Conservation (phyloP, 768 basidiomycete species). For the Leccinum broughii region DNA sequence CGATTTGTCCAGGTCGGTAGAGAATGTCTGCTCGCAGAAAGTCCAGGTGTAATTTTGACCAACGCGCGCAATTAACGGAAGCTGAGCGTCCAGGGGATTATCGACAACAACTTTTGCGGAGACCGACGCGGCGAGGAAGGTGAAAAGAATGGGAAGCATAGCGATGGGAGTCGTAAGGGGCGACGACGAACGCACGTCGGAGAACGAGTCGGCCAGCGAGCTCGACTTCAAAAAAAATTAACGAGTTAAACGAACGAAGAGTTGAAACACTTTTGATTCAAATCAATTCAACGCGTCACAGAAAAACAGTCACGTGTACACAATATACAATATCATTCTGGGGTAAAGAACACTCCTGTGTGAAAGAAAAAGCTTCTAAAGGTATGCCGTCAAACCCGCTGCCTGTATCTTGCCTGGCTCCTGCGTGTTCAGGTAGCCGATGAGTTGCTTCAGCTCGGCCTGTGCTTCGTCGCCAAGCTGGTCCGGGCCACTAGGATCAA, state of each 20-base stretch:
- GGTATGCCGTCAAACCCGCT: slow-evolving; percentile 63
- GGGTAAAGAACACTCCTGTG: not conserved
- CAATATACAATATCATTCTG: slow-evolving; percentile 4
- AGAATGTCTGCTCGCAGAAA: slow-evolving; percentile 66
- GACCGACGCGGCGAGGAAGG: slow-evolving; percentile 40
- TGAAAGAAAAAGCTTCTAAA: slow-evolving; percentile 37
- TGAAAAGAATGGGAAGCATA: slow-evolving; percentile 68
- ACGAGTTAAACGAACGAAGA: slow-evolving; percentile 9
- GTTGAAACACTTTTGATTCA: slow-evolving; percentile 1
- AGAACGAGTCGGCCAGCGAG: slow-evolving; percentile 62
- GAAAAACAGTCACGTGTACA: slow-evolving; percentile 30
- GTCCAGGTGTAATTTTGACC: slow-evolving; percentile 67
- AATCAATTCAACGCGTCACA: slow-evolving; percentile 15
- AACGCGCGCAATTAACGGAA: slow-evolving; percentile 75
- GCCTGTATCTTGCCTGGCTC: slow-evolving; percentile 79
- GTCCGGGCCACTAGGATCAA: slow-evolving; percentile 72
- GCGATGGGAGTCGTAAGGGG: slow-evolving; percentile 52
- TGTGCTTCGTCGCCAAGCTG: slow-evolving; percentile 82
- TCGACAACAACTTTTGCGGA: slow-evolving; percentile 51
- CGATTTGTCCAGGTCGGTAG: slow-evolving; percentile 42
- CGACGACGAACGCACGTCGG: slow-evolving; percentile 37
- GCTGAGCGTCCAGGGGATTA: slow-evolving; percentile 68
- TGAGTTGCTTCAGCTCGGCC: slow-evolving; percentile 70
- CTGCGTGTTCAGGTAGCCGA: slow-evolving; percentile 70
- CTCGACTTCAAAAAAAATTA: slow-evolving; percentile 35